phyloP scores from a whole-genome alignment of 1,139 yeast species.

The Kodamaea fungicola region DNA sequence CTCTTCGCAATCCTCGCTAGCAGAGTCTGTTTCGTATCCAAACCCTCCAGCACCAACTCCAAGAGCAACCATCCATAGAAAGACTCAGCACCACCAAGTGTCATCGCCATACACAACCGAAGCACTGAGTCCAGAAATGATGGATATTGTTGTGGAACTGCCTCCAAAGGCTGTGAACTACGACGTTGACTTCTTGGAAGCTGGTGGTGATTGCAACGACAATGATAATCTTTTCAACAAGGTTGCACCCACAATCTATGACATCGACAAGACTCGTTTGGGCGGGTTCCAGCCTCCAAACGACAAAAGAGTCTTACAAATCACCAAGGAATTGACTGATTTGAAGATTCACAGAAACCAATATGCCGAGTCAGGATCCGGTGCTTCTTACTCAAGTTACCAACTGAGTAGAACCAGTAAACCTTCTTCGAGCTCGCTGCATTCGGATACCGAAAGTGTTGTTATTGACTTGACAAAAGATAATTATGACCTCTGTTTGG shows the following conservation, averaged over 20 bases:
- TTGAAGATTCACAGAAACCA: constrained; percentile 5
- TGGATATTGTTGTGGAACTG: constrained; percentile 30
- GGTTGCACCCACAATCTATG: constrained; percentile 9
- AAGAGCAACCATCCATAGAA: background rate
- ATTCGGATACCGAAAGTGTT: constrained; percentile 36
- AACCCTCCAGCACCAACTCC: constrained; percentile 5
- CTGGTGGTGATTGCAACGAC: constrained; percentile 11
- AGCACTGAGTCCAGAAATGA: constrained; percentile 7
- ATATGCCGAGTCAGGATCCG: constrained; percentile 5
- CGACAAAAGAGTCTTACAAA: constrained; percentile 7
- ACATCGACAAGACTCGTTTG: constrained; percentile 8
- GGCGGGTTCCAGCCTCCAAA: constrained; percentile 7
- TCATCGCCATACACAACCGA: background rate
- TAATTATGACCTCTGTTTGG: constrained; percentile 33
- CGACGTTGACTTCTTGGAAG: constrained; percentile 42
- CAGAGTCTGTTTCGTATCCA: constrained; percentile 2
- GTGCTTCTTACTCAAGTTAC: constrained; percentile 25
- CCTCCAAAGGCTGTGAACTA: constrained; percentile 40
- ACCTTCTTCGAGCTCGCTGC: constrained; percentile 14
- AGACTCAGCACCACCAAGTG: background rate
- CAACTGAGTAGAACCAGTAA: constrained; percentile 29
- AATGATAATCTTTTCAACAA: constrained; percentile 9
- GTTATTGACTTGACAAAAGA: constrained; percentile 45
- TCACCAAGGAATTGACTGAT: constrained; percentile 8
- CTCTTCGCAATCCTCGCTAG: constrained; percentile 2